These are phyloP conservation scores for Prunus dulcis DNA, from an alignment of 306 rosid species.

Conservation along the genomic window DNA sequence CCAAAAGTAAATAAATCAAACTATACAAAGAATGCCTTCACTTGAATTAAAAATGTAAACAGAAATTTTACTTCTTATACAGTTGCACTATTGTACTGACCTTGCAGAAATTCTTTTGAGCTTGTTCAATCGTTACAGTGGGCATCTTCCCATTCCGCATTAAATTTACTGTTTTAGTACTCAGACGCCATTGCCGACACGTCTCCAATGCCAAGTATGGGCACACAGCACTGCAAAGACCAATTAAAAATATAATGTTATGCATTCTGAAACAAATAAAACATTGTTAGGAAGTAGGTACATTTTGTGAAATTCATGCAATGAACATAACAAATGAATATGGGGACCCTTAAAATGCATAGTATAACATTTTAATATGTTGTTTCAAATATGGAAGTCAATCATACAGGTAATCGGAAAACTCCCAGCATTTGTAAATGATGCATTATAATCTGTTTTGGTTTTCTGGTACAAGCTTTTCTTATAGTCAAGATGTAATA, in stretches of 20 bases:
- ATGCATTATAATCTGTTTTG: not conserved
- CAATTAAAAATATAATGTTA: slow-evolving; percentile 19
- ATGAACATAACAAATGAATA: slow-evolving; percentile 17
- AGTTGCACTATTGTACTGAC: slow-evolving; percentile 35
- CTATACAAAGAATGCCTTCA: not conserved
- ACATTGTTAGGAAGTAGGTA: not conserved
- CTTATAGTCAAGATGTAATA: not conserved
- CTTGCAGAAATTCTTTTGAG: slow-evolving; percentile 96
- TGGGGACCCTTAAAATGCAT: not conserved
- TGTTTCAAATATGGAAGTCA: not conserved
- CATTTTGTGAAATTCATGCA: not conserved
- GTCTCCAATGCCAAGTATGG: slow-evolving; percentile 98
- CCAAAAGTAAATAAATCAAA: not conserved
- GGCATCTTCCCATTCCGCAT: slow-evolving; percentile 99
- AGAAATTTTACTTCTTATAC: not conserved
- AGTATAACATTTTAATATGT: not conserved
- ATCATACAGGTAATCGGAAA: not conserved
- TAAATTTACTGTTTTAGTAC: slow-evolving; percentile 84
- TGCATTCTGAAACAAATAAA: slow-evolving; percentile 15
- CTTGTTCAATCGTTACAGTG: slow-evolving; percentile 94
- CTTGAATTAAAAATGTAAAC: not conserved
- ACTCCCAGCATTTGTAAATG: not conserved
- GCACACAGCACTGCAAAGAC: slow-evolving; percentile 74
- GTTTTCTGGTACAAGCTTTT: not conserved
- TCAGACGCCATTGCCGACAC: slow-evolving; percentile 98